phyloP scores from a whole-genome alignment of 805 yeast genomes.

The Teunomyces stri region DNA sequence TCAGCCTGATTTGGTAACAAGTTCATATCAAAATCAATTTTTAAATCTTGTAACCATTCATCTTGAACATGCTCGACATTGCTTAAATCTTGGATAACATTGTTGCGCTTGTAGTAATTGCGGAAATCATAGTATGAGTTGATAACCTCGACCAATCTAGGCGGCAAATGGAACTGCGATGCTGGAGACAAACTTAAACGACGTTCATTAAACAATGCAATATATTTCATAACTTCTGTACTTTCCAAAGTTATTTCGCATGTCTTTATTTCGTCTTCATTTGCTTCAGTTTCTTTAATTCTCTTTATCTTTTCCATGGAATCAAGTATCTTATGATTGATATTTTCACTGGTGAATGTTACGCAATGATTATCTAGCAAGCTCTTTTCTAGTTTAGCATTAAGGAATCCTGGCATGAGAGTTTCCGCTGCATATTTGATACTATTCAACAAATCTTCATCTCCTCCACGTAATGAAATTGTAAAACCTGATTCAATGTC shows the following conservation, averaged over 20 bases:
- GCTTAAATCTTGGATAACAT: slow-evolving; percentile 18
- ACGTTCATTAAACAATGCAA: slow-evolving; percentile 44
- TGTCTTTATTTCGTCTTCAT: slow-evolving; percentile 11
- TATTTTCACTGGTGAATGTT: slow-evolving; percentile 10
- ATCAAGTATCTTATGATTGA: slow-evolving; percentile 11
- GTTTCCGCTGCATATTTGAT: slow-evolving; percentile 80
- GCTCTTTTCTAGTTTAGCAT: slow-evolving; percentile 68
- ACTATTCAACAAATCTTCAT: slow-evolving; percentile 55
- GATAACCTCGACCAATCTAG: slow-evolving; percentile 53
- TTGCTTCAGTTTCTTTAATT: slow-evolving; percentile 10
- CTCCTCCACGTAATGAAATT: slow-evolving; percentile 79
- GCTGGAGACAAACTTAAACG: slow-evolving; percentile 82
- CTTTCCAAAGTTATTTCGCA: slow-evolving; percentile 25
- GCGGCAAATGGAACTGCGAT: slow-evolving; percentile 71
- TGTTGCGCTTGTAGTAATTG: slow-evolving; percentile 17
- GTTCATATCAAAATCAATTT: slow-evolving; percentile 21
- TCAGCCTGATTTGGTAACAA: slow-evolving; percentile 41
- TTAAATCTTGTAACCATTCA: slow-evolving; percentile 25
- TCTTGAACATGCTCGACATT: slow-evolving; percentile 25
- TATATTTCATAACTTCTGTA: slow-evolving; percentile 33
- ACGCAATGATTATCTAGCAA: slow-evolving; percentile 23
- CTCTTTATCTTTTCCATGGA: slow-evolving; percentile 12
- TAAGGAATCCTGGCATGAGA: slow-evolving; percentile 74
- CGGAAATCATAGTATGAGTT: slow-evolving; percentile 44
- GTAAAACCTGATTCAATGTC: slow-evolving; percentile 76